Evolutionary conservation across 2,329 filamentous ascomycete species (phyloP).

Genomic region (Penicillium sp.): DNA sequence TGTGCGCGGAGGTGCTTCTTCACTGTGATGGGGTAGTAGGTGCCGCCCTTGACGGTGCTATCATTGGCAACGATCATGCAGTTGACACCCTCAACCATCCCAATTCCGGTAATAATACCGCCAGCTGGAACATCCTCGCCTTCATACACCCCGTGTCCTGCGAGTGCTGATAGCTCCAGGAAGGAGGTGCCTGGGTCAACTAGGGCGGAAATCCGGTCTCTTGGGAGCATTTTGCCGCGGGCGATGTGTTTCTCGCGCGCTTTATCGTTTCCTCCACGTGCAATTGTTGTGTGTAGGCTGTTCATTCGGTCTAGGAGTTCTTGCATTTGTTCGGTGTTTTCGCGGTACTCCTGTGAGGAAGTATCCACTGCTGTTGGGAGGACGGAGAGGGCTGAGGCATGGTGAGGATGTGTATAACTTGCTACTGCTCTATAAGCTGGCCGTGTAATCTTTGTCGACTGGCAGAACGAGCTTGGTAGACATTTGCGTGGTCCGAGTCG

Average conservation of each 20-base stretch:
- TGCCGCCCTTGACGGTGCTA: slow-evolving; percentile 94
- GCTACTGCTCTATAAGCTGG: slow-evolving; percentile 53
- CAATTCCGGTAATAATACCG: slow-evolving; percentile 89
- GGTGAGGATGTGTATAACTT: slow-evolving; percentile 75
- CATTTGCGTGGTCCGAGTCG: slow-evolving; percentile 18
- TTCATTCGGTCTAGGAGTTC: slow-evolving; percentile 68
- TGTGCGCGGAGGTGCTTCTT: slow-evolving; percentile 97
- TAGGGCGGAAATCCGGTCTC: slow-evolving; percentile 82
- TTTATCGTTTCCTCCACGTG: slow-evolving; percentile 75
- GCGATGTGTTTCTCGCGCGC: slow-evolving; percentile 83
- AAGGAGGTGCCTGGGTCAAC: slow-evolving; percentile 89
- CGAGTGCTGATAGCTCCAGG: slow-evolving; percentile 88
- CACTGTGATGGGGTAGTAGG: slow-evolving; percentile 94
- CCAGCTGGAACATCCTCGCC: slow-evolving; percentile 85
- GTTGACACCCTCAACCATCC: slow-evolving; percentile 82
- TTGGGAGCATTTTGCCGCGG: slow-evolving; percentile 88
- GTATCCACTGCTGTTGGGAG: slow-evolving; percentile 74
- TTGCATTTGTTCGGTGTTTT: slow-evolving; percentile 76
- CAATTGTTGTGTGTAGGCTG: slow-evolving; percentile 66
- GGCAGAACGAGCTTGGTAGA: slow-evolving; percentile 5
- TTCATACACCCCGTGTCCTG: slow-evolving; percentile 79
- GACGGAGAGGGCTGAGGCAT: slow-evolving; percentile 78
- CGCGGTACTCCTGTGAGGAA: slow-evolving; percentile 71
- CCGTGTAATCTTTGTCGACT: background rate
- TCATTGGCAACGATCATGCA: slow-evolving; percentile 96